Conservation (phyloP, 805 yeast species). For the Danielia oregonensis region DNA sequence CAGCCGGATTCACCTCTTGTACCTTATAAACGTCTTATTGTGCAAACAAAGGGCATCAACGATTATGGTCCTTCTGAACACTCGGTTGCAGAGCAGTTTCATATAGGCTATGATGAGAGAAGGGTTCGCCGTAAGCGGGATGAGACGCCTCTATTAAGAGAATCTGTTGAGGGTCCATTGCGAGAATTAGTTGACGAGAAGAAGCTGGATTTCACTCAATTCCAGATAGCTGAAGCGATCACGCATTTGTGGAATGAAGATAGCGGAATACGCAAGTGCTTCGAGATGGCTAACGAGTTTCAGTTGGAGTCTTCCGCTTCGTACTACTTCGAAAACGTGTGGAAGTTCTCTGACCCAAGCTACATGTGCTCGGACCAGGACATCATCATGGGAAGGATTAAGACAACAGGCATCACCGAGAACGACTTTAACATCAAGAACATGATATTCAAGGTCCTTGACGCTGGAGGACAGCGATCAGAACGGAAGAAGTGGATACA, state of each 20-base stretch:
- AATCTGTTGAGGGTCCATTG: background rate
- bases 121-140: background rate
- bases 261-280: constrained; percentile 59
- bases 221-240: constrained; percentile 71
- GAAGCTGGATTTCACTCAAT: constrained; percentile 34
- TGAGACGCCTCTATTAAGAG: too few species aligned
- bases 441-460: constrained; percentile 70
- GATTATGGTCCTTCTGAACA: constrained; percentile 4
- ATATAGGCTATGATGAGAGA: constrained; percentile 10
- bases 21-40: constrained; percentile 44
- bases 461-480: constrained; percentile 95
- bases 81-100: constrained; percentile 12
- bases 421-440: constrained; percentile 66
- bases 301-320: constrained; percentile 82
- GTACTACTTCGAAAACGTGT: constrained; percentile 75
- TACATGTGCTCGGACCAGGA: constrained; percentile 79
- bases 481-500: constrained; percentile 95
- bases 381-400: constrained; percentile 84
- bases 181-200: background rate
- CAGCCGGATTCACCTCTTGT: constrained; percentile 42
- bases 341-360: constrained; percentile 56
- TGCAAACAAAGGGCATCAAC: constrained; percentile 41
- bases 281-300: constrained; percentile 63
- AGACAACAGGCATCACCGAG: constrained; percentile 94
- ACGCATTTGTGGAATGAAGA: constrained; percentile 66